Conservation (phyloP, 495 filamentous ascomycete species). For the Symbiotaphrina buchneri region DNA sequence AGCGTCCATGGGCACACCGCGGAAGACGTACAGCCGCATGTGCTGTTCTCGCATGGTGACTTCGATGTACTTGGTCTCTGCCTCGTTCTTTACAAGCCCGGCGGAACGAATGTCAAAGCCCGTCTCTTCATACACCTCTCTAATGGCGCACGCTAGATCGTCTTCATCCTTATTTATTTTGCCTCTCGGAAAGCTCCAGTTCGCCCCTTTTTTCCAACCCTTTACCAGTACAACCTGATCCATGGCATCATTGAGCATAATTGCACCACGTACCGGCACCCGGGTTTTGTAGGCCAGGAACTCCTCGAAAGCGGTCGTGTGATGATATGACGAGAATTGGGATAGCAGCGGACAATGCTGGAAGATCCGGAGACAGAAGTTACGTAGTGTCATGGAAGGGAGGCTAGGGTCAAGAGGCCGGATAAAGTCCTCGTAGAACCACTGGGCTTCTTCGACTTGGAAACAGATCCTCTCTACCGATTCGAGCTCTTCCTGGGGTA, state of each 20-base stretch:
- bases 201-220: constrained; percentile 90
- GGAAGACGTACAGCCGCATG: constrained; percentile 75
- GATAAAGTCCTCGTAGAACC: constrained; percentile 99
- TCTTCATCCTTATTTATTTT: constrained; percentile 96
- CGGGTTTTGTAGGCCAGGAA: constrained; percentile 87
- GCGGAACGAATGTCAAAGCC: constrained; percentile 61
- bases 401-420: constrained; percentile 67
- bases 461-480: constrained; percentile 89
- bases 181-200: constrained; percentile 89
- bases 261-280: constrained; percentile 82
- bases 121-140: constrained; percentile 91
- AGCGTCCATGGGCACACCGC: constrained; percentile 65
- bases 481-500: constrained; percentile 72
- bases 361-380: constrained; percentile 74
- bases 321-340: constrained; percentile 50
- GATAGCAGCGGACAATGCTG: constrained; percentile 78
- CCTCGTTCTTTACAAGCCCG: constrained; percentile 42
- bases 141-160: constrained; percentile 75
- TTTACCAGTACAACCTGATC: constrained; percentile 81
- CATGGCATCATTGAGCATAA: constrained; percentile 79
- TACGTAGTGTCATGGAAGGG: constrained; percentile 61
- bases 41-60: constrained; percentile 82
- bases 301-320: constrained; percentile 61
- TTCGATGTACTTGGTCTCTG: constrained; percentile 57
- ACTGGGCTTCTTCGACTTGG: constrained; percentile 97